Base-by-base conservation (phyloP, 768 basidiomycete species). In the Leccinum boreale region DNA sequence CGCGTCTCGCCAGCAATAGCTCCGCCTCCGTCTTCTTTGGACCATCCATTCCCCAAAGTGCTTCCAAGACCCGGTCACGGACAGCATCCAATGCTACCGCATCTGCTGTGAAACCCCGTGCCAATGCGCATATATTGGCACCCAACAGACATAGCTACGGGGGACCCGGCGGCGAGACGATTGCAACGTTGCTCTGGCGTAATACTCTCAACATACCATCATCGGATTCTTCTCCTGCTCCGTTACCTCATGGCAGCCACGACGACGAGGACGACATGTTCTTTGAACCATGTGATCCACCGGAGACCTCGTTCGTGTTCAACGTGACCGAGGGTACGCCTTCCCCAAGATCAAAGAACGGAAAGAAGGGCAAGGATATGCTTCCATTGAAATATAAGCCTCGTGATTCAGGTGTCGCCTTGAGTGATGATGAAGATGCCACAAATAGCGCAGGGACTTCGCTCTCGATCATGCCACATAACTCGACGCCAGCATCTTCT, bases 11-110 rank as follows among this genome's bases (percentile, higher is more conserved):
- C 21, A 86, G 76, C 53, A 66, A 62, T 9, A 74, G 81, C 63
- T 80, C 83, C 2, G 86, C 85, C 17, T 84, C 86, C 0, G 71
- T 87, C 11, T 89, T 89, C 70, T 90, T 89, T 65, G 87, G 86
- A 3, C 72, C 72, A 2, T 68, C 72, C n/a, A 72, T 73, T 8
- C 72, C 73, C 47, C 73, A 71, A 50, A 31, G 5, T 3, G n/a
- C 56, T 21, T 55, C 42, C 53, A 64, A 65, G 64, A 45, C 65
- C 10, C 69, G 59, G 35, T 58, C 63, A 44, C 67, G 62, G 17
- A 74, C 69, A 35, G 26, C 59, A 5, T 68, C 70, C 1, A 70
- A 62, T 35, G 56, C 58, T 17, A 12, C 62, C 17, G 52, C 53
- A 0, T 46, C 62, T 7, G 39, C 53, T 0, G 58, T 55, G 2